These are phyloP conservation scores for Microbotryum lychnidis-dioicae DNA, from an alignment of 1,284 basidiomycete genomes.

Conservation along the genomic window DNA sequence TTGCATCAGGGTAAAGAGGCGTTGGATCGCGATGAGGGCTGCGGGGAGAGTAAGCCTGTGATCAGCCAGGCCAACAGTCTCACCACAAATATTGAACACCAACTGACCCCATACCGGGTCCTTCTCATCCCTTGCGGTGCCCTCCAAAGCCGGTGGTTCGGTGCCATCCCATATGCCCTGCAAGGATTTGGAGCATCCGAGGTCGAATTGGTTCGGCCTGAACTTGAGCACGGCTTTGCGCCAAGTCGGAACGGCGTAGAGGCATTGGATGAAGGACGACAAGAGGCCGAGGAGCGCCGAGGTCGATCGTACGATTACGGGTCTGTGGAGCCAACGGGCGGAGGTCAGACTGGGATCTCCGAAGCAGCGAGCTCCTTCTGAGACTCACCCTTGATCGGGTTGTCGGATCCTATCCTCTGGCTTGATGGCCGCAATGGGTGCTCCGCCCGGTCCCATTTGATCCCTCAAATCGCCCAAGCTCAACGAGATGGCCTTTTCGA, in stretches of 20 bases:
- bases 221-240: slow-evolving; percentile 17
- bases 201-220: not conserved
- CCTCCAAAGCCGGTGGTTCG: not conserved
- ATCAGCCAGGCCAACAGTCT: not conserved
- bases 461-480: slow-evolving; percentile 10
- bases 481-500: slow-evolving; percentile 16
- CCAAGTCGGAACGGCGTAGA: slow-evolving; percentile 21
- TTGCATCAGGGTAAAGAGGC: slow-evolving; percentile 25
- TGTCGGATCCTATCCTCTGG: slow-evolving; percentile 12
- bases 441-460: slow-evolving; percentile 2
- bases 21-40: slow-evolving; percentile 21
- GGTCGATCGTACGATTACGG: slow-evolving; percentile 10
- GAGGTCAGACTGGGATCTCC: no score
- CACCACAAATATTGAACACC: not conserved
- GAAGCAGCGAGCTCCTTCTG: not conserved
- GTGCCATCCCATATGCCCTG: not conserved
- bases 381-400: not conserved
- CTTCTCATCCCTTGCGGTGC: not conserved
- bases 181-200: not conserved
- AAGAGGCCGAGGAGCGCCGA: slow-evolving; percentile 15
- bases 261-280: slow-evolving; percentile 18
- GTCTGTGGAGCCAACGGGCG: not conserved
- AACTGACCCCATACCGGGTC: not conserved
- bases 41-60: not conserved
- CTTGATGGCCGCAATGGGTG: slow-evolving; percentile 6